Conservation (phyloP, 2,329 filamentous ascomycete species). For the Elsinoe perseae region DNA sequence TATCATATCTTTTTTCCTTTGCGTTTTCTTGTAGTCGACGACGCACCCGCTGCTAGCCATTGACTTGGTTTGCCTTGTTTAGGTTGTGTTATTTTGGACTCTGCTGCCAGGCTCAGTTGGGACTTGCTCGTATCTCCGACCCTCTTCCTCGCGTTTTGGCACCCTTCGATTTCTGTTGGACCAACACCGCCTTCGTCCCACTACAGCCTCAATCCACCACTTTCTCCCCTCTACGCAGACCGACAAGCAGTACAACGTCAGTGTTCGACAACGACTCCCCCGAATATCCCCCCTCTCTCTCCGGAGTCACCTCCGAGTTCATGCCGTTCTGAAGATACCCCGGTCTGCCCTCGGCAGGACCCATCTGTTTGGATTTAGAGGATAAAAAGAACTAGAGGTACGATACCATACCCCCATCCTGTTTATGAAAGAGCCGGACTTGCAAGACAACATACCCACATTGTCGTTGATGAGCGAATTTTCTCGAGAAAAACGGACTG, state of each 20-base stretch:
- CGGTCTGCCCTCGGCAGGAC: slow-evolving; percentile 16
- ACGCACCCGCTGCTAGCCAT: slow-evolving; percentile 12
- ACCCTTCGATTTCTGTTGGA: slow-evolving; percentile 9
- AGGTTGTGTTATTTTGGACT: slow-evolving; percentile 6
- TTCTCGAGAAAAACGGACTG: slow-evolving; percentile 1
- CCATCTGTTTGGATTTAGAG: slow-evolving; percentile 9
- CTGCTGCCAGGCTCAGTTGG: slow-evolving; percentile 6
- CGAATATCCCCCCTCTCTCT: background rate
- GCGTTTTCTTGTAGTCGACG: background rate
- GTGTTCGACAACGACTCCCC: background rate
- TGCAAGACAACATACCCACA: background rate
- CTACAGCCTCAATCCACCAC: background rate
- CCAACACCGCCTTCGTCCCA: background rate
- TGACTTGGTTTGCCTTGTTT: slow-evolving; percentile 15
- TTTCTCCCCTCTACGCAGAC: background rate
- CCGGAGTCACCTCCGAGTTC: slow-evolving; percentile 2
- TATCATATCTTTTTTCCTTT: slow-evolving; percentile 12
- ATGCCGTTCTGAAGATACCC: slow-evolving; percentile 15
- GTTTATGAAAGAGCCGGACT: slow-evolving; percentile 6
- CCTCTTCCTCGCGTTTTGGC: background rate
- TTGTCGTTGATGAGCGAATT: slow-evolving; percentile 2
- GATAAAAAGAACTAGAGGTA: slow-evolving; percentile 10
- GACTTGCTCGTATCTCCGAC: slow-evolving; percentile 15
- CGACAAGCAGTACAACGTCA: background rate
- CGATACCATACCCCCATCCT: background rate